Conservation (phyloP, 2,329 filamentous ascomycete genomes). For the Alternaria infectoria region DNA sequence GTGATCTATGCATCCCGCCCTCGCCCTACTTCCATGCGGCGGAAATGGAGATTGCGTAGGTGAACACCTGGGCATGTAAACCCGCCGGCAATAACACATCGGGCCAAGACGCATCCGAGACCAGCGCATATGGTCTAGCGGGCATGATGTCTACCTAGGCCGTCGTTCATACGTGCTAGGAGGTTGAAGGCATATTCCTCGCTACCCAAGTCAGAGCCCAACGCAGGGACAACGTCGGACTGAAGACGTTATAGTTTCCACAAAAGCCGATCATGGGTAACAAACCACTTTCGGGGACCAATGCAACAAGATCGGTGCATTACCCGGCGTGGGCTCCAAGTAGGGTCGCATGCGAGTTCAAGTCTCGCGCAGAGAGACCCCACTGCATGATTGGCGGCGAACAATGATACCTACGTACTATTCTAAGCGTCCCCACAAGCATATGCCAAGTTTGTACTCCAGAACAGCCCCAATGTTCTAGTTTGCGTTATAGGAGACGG, state of each 20-base stretch:
- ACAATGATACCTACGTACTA: constrained; percentile 1
- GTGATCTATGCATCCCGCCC: background rate
- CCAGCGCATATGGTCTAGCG: constrained; percentile 2
- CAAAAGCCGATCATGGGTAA: background rate
- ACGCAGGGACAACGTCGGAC: background rate
- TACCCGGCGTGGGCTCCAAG: background rate
- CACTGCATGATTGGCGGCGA: constrained; percentile 1
- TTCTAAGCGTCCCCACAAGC: constrained; percentile 6
- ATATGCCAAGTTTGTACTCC: background rate
- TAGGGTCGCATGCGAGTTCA: constrained; percentile 2
- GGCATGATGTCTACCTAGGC: constrained; percentile 1
- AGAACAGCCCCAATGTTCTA: constrained; percentile 3
- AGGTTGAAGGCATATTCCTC: background rate
- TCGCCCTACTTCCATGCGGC: background rate
- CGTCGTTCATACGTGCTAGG: background rate
- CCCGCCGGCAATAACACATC: background rate
- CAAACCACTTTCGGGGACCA: background rate
- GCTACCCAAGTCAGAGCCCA: background rate
- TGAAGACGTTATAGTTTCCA: background rate
- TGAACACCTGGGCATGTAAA: background rate
- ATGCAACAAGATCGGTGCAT: background rate
- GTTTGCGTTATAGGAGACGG: background rate
- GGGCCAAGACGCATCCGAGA: constrained; percentile 5
- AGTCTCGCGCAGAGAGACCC: background rate
- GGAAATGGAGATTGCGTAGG: background rate